Conservation (phyloP, 1,139 yeast species). For the Geotrichum klebahnii region DNA sequence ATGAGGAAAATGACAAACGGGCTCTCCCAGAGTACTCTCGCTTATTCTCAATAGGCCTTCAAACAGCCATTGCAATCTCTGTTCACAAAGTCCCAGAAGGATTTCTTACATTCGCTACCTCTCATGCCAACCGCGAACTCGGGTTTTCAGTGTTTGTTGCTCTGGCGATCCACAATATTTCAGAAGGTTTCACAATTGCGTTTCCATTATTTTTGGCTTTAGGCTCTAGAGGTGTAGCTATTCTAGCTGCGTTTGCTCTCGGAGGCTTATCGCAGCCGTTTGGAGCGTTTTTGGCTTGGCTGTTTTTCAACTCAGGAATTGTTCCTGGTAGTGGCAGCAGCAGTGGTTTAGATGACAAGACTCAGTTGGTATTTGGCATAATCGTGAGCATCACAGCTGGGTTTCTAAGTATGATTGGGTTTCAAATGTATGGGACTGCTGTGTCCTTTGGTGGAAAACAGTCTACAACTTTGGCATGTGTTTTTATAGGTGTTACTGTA, state of each 20-base stretch:
- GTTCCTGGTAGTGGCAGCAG: slow-evolving; percentile 37
- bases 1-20: too few relatives aligned
- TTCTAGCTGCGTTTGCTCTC: slow-evolving; percentile 58
- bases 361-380: slow-evolving; percentile 48
- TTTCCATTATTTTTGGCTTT: slow-evolving; percentile 78
- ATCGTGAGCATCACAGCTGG: slow-evolving; percentile 77
- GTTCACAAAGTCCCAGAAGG: slow-evolving; percentile 95
- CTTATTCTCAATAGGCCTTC: slow-evolving; percentile 77
- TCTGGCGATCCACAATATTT: slow-evolving; percentile 79
- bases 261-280: slow-evolving; percentile 87
- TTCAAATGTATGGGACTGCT: slow-evolving; percentile 82
- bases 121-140: slow-evolving; percentile 64
- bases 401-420: slow-evolving; percentile 70
- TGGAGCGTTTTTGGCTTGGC: slow-evolving; percentile 75
- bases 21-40: too few relatives aligned
- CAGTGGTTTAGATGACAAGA: slow-evolving; percentile 27
- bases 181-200: slow-evolving; percentile 96
- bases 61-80: slow-evolving; percentile 82
- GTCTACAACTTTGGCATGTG: slow-evolving; percentile 31
- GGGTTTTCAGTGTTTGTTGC: slow-evolving; percentile 82
- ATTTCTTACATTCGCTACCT: slow-evolving; percentile 75
- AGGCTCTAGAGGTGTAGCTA: slow-evolving; percentile 59
- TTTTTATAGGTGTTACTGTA: slow-evolving; percentile 35
- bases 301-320: slow-evolving; percentile 47
- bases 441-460: slow-evolving; percentile 60